Evolutionary conservation across 208 protist genomes (phyloP).

Genomic region (Hexamita inflata): DNA sequence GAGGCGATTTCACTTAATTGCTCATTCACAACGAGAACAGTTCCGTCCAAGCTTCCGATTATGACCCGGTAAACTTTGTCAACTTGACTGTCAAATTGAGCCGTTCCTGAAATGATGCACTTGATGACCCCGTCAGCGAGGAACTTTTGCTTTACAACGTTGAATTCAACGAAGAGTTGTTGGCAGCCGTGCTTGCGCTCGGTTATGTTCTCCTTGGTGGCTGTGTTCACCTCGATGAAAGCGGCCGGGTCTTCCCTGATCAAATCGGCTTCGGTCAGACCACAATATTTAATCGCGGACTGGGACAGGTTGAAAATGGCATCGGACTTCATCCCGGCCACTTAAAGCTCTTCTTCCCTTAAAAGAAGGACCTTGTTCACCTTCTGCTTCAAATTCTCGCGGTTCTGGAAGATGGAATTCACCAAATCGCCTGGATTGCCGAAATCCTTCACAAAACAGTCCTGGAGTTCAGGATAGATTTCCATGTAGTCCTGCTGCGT

Average conservation of each 20-base stretch:
- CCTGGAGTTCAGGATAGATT: slow-evolving; percentile 7
- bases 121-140: not conserved
- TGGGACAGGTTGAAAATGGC: not conserved
- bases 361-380: not conserved
- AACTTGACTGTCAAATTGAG: not conserved
- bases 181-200: not conserved
- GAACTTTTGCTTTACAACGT: not conserved
- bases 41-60: not conserved
- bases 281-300: not conserved
- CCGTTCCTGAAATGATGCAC: not conserved
- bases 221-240: not conserved
- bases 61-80: not conserved
- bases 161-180: not conserved
- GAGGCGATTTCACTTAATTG: not conserved
- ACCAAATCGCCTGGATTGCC: not conserved
- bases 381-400: too few species aligned
- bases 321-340: not conserved
- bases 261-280: not conserved
- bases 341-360: not conserved
- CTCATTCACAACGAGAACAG: slow-evolving; percentile 7
- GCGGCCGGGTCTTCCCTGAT: slow-evolving; percentile 1
- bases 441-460: not conserved
- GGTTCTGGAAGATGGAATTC: not conserved
- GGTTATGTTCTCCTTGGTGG: not conserved
- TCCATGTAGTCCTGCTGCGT: not conserved